Evolutionary conservation across 2,329 filamentous ascomycete genomes (phyloP), one percentile per base, ranked within the genome.

Genomic region (Ambrosiella cleistominuta): DNA sequence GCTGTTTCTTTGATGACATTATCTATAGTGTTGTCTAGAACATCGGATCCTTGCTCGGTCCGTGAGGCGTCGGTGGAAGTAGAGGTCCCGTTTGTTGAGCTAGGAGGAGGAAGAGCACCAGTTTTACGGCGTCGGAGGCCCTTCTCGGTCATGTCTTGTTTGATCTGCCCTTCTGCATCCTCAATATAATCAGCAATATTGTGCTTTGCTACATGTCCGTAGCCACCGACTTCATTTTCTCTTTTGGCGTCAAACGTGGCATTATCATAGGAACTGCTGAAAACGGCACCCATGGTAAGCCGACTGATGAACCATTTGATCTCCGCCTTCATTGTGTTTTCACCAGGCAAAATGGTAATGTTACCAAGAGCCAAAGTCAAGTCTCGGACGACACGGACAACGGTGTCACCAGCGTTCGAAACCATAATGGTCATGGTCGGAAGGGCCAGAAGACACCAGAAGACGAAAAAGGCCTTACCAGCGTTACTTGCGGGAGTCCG

Each of bases 401-500:
- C 78, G 0, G 90, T 96, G 65, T 94, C 85, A 27, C 86, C 86
- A 60, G 93, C 85, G 63, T 90, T 86, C 9, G 82, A 85, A 62
- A 94, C 86, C 11, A 96, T 76, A 15, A 95, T 83, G 0, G 90
- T 95, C 78, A 90, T 90, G 1, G 86, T 90, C 0, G 90, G 90
- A 2, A 95, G 75, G 0, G 89, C 88, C 35, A 95, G 76, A 1
- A 96, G 69, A 12, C 83, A 87, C 90, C 90, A 96, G 58, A 95
- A 83, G n/a, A 96, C 86, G 65, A 95, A 96, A 67, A 95, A 95
- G 0, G 86, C 81, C 57, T 86, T 83, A 1, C 86, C 88, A 0
- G 82, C 77, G 62, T 89, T 90, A 1, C 83, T 86, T n/a, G 81
- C 73, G 0, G 88, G 88, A 1, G 82, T 81, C 4, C 84, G 69